These are phyloP conservation scores for Alternaria triticimaculans DNA, from an alignment of 2,329 filamentous ascomycete species.

Conservation along the genomic window DNA sequence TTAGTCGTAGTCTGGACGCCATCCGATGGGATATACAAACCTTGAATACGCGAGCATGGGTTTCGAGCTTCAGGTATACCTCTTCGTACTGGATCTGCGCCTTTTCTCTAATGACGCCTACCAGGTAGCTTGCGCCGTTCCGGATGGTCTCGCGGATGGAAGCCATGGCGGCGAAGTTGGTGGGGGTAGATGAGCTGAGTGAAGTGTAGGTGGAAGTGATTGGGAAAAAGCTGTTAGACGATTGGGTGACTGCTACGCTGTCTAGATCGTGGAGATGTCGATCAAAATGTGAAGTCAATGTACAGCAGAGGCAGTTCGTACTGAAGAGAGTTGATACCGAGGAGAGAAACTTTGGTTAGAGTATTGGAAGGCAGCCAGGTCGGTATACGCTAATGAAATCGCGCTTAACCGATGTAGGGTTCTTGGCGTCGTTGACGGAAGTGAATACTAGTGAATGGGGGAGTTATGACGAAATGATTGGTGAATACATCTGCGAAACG, in stretches of 20 bases:
- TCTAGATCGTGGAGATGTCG: neutral
- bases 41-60: neutral
- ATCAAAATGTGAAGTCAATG: neutral
- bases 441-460: neutral
- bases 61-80: neutral
- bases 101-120: neutral
- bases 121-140: neutral
- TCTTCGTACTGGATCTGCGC: neutral
- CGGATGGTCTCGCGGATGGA: neutral
- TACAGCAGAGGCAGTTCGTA: neutral
- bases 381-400: neutral
- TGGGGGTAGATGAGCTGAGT: neutral
- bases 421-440: neutral
- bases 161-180: neutral
- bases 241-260: neutral
- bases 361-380: neutral
- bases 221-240: neutral
- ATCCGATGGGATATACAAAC: neutral
- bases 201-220: neutral
- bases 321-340: neutral
- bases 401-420: neutral
- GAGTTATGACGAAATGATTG: neutral
- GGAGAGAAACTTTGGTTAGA: neutral
- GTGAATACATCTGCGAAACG: neutral
- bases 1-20: neutral